These are phyloP conservation scores for Pisolithus albus DNA, from an alignment of 768 basidiomycete genomes.

Conservation along the genomic window DNA sequence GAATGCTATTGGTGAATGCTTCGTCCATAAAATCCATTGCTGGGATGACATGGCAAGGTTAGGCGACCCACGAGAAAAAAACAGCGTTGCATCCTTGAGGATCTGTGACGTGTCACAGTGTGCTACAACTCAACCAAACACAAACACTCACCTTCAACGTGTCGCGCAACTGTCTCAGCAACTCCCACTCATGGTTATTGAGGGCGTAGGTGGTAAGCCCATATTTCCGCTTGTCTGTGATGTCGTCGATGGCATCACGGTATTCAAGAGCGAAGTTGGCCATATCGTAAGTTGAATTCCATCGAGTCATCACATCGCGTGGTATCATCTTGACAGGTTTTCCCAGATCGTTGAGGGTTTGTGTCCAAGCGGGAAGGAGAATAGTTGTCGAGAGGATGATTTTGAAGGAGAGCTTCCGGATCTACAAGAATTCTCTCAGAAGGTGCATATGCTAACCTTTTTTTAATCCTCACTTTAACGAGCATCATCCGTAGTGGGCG, in stretches of 20 bases:
- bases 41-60: constrained; percentile 23
- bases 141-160: constrained; percentile 16
- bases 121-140: background rate
- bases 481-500: background rate
- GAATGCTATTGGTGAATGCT: constrained; percentile 6
- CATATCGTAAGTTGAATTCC: constrained; percentile 11
- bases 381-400: constrained; percentile 18
- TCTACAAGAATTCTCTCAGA: constrained; percentile 3
- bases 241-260: background rate
- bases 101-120: constrained; percentile 6
- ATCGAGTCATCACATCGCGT: constrained; percentile 19
- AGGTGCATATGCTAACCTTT: background rate
- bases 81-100: constrained; percentile 19
- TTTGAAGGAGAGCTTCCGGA: constrained; percentile 15
- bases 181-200: constrained; percentile 10
- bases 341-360: background rate
- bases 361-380: constrained; percentile 14
- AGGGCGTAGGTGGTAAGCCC: background rate
- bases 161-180: constrained; percentile 7
- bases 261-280: background rate
- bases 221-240: constrained; percentile 10
- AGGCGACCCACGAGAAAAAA: constrained; percentile 16
- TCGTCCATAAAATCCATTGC: constrained; percentile 29
- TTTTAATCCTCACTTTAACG: background rate
- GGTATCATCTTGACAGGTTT: constrained; percentile 4